Conservation (phyloP, 2,329 filamentous ascomycete species). For the Corinectria fuckeliana region DNA sequence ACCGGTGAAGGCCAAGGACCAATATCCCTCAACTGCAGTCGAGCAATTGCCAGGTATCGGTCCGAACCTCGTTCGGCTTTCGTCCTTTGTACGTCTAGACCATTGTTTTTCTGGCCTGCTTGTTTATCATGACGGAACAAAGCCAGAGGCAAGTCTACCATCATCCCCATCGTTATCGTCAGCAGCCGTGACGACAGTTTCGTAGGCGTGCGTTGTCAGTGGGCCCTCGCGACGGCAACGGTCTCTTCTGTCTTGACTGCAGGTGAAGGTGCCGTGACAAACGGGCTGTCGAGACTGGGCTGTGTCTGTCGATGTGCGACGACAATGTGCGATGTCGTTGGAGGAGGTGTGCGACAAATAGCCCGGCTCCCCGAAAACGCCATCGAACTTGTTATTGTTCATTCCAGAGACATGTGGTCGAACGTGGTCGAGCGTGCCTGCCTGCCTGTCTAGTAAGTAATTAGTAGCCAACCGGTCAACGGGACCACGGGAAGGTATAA, state of each 20-base stretch:
- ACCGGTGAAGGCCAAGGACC: conserved; percentile 36
- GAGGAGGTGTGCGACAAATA: too few relatives aligned
- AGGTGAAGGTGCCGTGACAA: background rate
- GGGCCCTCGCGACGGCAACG: background rate
- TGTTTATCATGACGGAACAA: background rate
- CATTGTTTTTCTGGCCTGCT: background rate
- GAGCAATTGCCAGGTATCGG: conserved; percentile 24
- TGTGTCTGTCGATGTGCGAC: background rate
- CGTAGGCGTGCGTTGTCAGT: background rate
- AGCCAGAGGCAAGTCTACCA: too few relatives aligned
- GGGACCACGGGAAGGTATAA: conserved; percentile 15
- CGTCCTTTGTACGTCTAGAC: too few relatives aligned
- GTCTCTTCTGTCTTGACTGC: background rate
- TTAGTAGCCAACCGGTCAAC: conserved; percentile 10
- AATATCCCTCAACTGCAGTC: conserved; percentile 27
- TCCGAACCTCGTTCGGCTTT: conserved; percentile 28
- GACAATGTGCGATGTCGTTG: background rate
- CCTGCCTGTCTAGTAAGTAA: background rate
- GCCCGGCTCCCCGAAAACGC: too few relatives aligned
- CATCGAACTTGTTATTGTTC: background rate
- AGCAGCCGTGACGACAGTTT: too few relatives aligned
- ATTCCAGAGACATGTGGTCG: background rate
- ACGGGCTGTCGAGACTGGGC: background rate
- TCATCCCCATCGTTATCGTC: background rate
- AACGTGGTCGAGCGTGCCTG: background rate